Base-by-base conservation (phyloP, 352 stramenopile genomes). In the Phytophthora kernoviae region DNA sequence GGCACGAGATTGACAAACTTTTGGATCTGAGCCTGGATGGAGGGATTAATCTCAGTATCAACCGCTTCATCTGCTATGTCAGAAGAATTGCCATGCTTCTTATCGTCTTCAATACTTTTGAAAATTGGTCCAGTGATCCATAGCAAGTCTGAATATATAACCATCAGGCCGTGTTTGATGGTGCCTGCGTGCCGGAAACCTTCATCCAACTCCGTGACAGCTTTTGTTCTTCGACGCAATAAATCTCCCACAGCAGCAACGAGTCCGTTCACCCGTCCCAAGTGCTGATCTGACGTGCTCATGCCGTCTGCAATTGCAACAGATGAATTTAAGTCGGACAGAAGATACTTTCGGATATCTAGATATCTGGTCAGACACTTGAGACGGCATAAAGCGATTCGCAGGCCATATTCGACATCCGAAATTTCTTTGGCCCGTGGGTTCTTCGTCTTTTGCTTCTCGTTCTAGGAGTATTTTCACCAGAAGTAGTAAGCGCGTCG, bases 41-140 rank as follows among this genome's bases (percentile, higher is more conserved):
- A 44, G 58, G 43, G 42, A 24, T 62, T 57, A 22, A 36, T 34
- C 2, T 70, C 49, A 22, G 24, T n/a, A 45, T 55, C 47, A 14
- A 14, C 44, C 21, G 4, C 18, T 40, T 59, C 51, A 22, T 26
- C 26, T 3, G 27, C 50, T 54, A 30, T n/a, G 37, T 42, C 15
- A 4, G 27, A 47, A 32, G 53, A 47, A n/a, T 33, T 63, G 47
- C 74, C 58, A 11, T 43, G 37, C 15, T 69, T 68, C 36, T 72
- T 49, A 43, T 62, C 12, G 41, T 72, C 43, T 77, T 75, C 73
- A 43, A 65, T 39, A 0, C 10, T 45, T 40, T 80, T 77, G 21
- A 96, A 94, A 0, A 96, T 55, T 22, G 82, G 77, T 15, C 33
- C 59, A 17, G 77, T 87, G n/a, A 75, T 62, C 87, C 87, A 96